Percentiles rank a stretch among this genome's conserved stretches.
Evolutionary conservation across 176 grass and related monocot genomes (phyloP).

Genomic region (Stipa capillata): DNA sequence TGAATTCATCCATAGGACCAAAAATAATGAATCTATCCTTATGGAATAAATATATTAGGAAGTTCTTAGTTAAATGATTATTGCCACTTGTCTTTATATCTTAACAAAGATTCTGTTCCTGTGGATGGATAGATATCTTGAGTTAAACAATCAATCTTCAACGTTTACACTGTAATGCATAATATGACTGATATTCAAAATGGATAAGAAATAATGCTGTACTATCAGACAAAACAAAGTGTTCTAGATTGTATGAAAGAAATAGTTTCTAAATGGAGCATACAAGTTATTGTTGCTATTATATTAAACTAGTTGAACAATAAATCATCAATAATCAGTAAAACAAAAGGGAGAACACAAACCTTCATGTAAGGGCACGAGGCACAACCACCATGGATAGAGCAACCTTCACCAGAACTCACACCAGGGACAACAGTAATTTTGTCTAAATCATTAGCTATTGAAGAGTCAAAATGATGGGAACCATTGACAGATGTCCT

Average conservation of each 20-base stretch:
- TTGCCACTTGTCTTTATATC: neutral
- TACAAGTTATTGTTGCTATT: neutral
- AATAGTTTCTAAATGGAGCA: neutral
- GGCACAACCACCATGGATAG: slow-evolving; percentile 92
- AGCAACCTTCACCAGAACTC: slow-evolving; percentile 78
- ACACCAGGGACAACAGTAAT: slow-evolving; percentile 80
- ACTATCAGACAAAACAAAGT: neutral
- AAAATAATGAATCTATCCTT: neutral
- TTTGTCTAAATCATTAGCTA: slow-evolving; percentile 35
- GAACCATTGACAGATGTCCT: slow-evolving; percentile 39
- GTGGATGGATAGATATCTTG: neutral
- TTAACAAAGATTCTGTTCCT: neutral
- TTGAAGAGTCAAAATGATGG: slow-evolving; percentile 25
- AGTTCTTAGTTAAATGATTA: neutral
- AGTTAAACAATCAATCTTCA: neutral
- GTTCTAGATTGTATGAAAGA: neutral
- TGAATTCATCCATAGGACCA: neutral
- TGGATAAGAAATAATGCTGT: neutral
- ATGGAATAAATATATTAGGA: neutral
- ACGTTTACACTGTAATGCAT: neutral
- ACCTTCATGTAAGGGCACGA: slow-evolving; percentile 99
- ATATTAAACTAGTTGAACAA: neutral
- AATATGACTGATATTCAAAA: neutral
- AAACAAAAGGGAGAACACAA: neutral
- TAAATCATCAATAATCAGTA: neutral